Percentiles rank a stretch among this genome's conserved stretches.
phyloP scores from a whole-genome alignment of 495 filamentous ascomycete species.

The Aspergillus nanangensis region DNA sequence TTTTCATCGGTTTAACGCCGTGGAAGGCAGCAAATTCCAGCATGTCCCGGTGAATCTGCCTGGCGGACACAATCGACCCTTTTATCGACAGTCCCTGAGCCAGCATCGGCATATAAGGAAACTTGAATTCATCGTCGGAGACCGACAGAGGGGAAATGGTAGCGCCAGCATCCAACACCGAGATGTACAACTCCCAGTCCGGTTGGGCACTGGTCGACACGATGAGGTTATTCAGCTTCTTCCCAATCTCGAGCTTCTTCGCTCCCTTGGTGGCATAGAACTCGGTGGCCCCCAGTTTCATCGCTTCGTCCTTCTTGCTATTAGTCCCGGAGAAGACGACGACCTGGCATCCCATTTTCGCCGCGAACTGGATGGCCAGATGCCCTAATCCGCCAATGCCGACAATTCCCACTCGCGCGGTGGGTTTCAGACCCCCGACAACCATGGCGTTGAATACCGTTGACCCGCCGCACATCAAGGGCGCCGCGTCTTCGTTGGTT shows the following conservation, averaged over 20 bases:
- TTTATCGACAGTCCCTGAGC: slow-evolving; percentile 44
- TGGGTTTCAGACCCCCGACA: slow-evolving; percentile 36
- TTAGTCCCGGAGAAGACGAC: slow-evolving; percentile 55
- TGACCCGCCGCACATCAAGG: slow-evolving; percentile 53
- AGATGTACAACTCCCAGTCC: slow-evolving; percentile 34
- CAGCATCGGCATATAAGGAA: slow-evolving; percentile 50
- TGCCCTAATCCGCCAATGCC: slow-evolving; percentile 62
- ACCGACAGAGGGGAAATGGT: slow-evolving; percentile 51
- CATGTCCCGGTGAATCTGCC: slow-evolving; percentile 51
- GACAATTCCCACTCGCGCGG: slow-evolving; percentile 54
- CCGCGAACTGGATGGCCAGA: slow-evolving; percentile 59
- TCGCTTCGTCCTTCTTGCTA: slow-evolving; percentile 53
- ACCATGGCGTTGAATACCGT: slow-evolving; percentile 49
- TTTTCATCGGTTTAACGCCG: slow-evolving; percentile 49
- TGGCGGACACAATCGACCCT: slow-evolving; percentile 47
- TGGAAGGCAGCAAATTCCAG: slow-evolving; percentile 53
- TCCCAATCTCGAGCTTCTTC: slow-evolving; percentile 28
- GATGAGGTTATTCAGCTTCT: slow-evolving; percentile 38
- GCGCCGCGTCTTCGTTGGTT: slow-evolving; percentile 42
- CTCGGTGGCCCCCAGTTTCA: slow-evolving; percentile 45
- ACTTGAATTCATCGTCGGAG: slow-evolving; percentile 40
- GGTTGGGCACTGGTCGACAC: slow-evolving; percentile 44
- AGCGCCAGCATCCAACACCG: slow-evolving; percentile 39
- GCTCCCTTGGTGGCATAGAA: slow-evolving; percentile 43
- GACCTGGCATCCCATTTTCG: slow-evolving; percentile 59